Evolutionary conservation across 345 rosid genomes (phyloP), one percentile per base, ranked within the genome.

Genomic region (Eucalyptus cloeziana): DNA sequence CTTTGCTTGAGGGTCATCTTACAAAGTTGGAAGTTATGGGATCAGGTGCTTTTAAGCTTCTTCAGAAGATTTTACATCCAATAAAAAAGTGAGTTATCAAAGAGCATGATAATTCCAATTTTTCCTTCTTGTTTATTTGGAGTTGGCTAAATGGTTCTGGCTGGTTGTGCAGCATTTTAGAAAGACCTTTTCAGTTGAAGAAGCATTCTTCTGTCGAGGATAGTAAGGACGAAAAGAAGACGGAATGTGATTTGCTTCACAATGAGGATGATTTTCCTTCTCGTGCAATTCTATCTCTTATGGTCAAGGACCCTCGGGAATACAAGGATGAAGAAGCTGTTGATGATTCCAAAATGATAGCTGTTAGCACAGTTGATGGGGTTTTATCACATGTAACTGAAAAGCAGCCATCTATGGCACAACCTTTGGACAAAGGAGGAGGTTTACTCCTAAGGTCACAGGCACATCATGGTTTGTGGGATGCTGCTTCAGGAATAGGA

Each of bases 1-100:
- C 93, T 88, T 96, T 96, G 86, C 95, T 95, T 6, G 99, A 96
- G 89, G 99, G 99, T 83, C 95, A 92, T 45, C 94, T 96, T 93
- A 96, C 96, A 89, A 96, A 93, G 92, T 89, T 97, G 87, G 98
- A 96, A 91, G 90, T 97, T 69, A 90, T 94, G 92, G 99, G 99
- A 87, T 86, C 95, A 88, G 93, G 93, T 91, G 96, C 98, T 91
- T 93, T 92, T 91, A 91, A 93, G 89, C 95, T 96, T 92, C 96
- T 97, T 90, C 93, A 93, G 80, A 94, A 94, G 92, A 92, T 90
- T 81, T 88, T 95, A 58, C 93, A 91, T 92, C 94, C 93, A 88
- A 88, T 90, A 87, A 87, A 93, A 67, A 81, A 94, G 99, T 96
- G 86, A 95, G 97, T 91, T 86, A 87, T 69, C 60, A 87, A 44